Evolutionary conservation across 2,329 filamentous ascomycete genomes (phyloP), one percentile per base, ranked within the genome.

Genomic region (Aspergillus sp.): DNA sequence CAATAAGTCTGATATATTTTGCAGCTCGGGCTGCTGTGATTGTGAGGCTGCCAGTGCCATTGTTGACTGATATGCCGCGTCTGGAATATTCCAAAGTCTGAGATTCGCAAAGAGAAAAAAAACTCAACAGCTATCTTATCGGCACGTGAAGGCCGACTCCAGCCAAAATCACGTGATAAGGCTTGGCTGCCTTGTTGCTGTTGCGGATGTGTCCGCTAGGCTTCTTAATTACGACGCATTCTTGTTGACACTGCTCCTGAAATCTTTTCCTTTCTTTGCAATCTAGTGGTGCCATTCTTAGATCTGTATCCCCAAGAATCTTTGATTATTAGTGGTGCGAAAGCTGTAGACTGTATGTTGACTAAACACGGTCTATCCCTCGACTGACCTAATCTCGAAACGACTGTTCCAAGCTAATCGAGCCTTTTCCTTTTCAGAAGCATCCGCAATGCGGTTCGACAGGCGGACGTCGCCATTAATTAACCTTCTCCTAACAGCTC

Each of bases 401-500:
- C 45, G 44, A 50, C 61, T 33, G 47, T 51, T 51, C 53, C 59
- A 56, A 68, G 57, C 65, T 56, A 61, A 60, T 54, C 51, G 51
- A 40, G 46, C 58, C 40, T 54, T 54, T 56, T 56, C 47, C 51
- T 47, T 41, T 58, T 45, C 33, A 60, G 46, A 62, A 44, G 64
- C 62, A 51, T 57, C 58, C 67, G 73, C 66, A 50, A 77, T 77
- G 75, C 67, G 70, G 66, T 68, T 70, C 57, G 66, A 64, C 59
- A 67, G 66, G 60, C 70, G 66, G 54, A 57, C 65, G 8, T 61
- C 65, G n/a, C 54, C 73, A 27, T 45, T 77, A 20, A 64, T 66
- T 4, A 65, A 66, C 30, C 61, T 70, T 51, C 59, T 77, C 11
- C 61, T 75, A 11, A 58, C 71, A 5, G 63, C 70, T 8, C 67